Percentiles rank a stretch among this genome's conserved stretches.
These are phyloP conservation scores for Pseudogymnoascus sp. DNA, from an alignment of 2,329 filamentous ascomycete species.

Conservation along the genomic window DNA sequence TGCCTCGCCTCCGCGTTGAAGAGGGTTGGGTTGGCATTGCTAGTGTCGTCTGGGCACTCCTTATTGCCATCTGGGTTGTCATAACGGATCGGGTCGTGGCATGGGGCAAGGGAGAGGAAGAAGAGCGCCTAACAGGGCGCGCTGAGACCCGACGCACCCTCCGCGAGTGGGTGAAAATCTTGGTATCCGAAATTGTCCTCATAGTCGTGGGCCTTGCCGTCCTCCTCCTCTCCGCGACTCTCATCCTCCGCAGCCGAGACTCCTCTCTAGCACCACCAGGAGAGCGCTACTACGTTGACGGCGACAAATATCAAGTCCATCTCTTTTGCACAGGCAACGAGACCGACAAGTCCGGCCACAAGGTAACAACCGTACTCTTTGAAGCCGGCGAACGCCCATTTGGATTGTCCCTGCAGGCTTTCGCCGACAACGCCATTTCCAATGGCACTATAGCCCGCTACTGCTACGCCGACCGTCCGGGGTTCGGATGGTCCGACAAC, in stretches of 20 bases:
- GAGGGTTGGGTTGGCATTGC: constrained; percentile 88
- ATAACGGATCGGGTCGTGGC: constrained; percentile 71
- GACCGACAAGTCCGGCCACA: constrained; percentile 44
- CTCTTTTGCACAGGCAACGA: constrained; percentile 75
- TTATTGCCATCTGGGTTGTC: constrained; percentile 73
- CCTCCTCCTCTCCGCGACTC: constrained; percentile 67
- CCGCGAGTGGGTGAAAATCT: constrained; percentile 74
- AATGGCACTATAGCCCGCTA: constrained; percentile 81
- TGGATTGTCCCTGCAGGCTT: constrained; percentile 69
- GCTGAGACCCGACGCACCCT: constrained; percentile 76
- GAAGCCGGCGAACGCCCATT: constrained; percentile 76
- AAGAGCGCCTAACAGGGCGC: constrained; percentile 83
- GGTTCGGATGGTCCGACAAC: constrained; percentile 81
- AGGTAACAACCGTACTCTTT: constrained; percentile 70
- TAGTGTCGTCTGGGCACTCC: constrained; percentile 72
- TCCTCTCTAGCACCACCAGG: constrained; percentile 66
- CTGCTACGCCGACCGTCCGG: constrained; percentile 92
- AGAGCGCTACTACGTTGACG: constrained; percentile 70
- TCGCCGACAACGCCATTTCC: constrained; percentile 65
- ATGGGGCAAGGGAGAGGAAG: constrained; percentile 89
- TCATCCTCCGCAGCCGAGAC: constrained; percentile 74
- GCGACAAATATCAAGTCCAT: constrained; percentile 77
- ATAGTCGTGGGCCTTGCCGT: constrained; percentile 58
- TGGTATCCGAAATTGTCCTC: constrained; percentile 65
- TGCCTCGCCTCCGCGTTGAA: constrained; percentile 66